Percentiles rank a stretch among this genome's conserved stretches.
Conservation (phyloP, 352 stramenopile species). For the Pythium aphanidermatum region DNA sequence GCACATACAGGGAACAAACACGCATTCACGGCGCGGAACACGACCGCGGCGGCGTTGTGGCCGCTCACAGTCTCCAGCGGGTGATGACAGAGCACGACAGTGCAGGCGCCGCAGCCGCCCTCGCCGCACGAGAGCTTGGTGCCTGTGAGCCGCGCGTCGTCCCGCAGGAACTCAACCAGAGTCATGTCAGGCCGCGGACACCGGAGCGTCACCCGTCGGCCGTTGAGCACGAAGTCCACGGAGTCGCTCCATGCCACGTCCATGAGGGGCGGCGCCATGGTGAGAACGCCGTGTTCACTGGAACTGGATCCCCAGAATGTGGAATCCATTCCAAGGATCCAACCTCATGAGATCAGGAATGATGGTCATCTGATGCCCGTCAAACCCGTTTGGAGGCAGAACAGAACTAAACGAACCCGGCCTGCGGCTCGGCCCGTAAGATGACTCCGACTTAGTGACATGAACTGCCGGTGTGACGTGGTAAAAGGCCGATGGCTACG, state of each 20-base stretch:
- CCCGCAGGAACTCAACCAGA: slow-evolving; percentile 64
- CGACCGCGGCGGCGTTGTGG: slow-evolving; percentile 1
- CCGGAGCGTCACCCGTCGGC: slow-evolving; percentile 7
- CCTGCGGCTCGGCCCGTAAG: no score
- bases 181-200: slow-evolving; percentile 18
- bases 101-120: slow-evolving; percentile 30
- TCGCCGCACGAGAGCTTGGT: slow-evolving; percentile 58
- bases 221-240: slow-evolving; percentile 20
- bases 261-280: slow-evolving; percentile 12
- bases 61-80: slow-evolving; percentile 1
- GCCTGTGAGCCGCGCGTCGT: slow-evolving; percentile 48
- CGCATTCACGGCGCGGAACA: slow-evolving; percentile 64
- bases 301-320: not conserved
- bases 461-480: no score
- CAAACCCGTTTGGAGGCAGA: no score
- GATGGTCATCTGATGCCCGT: slow-evolving; percentile 16
- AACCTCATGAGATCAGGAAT: slow-evolving; percentile 7
- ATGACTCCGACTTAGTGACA: no score
- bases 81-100: slow-evolving; percentile 25
- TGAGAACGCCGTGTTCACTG: not conserved
- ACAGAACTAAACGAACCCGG: no score
- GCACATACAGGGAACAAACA: slow-evolving; percentile 76
- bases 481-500: not conserved
- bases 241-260: slow-evolving; percentile 11
- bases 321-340: not conserved